Evolutionary conservation across 768 basidiomycete species (phyloP), one percentile per base, ranked within the genome.

Genomic region (Lactifluus hygrophoroides): DNA sequence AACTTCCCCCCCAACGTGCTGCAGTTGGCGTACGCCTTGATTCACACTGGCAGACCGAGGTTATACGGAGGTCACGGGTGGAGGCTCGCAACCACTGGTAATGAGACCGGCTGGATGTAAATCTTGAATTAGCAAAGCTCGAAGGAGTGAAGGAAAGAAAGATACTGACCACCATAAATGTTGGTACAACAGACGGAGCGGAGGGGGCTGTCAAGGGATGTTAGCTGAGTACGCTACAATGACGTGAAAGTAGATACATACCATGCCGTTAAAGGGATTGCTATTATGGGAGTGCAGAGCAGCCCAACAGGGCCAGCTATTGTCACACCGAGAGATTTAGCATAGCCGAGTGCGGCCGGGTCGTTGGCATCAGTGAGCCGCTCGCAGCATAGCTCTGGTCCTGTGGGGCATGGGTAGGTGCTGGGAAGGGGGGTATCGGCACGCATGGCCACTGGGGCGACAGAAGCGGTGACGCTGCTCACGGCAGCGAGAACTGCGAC

Each of bases 331-430:
- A n/a, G 2, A 8, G 8, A 0, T 2, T 0, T 1, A 21, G 6
- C 0, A 16, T 34, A 5, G 8, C 0, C 0, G 5, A 0, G 0
- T 11, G 3, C 10, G 1, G 0, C 0, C 16, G 45, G 30, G 45
- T 48, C 21, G 4, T 0, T 7, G 30, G 8, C 3, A 11, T n/a
- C 14, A 8, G 28, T 48, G 21, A 17, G 25, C 27, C 0, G 13
- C 0, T 35, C 8, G 52, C 53, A 59, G 25, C 53, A 59, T 25
- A 30, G 43, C 19, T 14, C 3, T 0, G 4, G 0, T 2, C 0
- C 0, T 2, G 13, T 7, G 37, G 23, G 5, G 53, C 58, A 59
- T 44, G 25, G 34, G 17, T 7, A 17, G n/a, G 13, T 21, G 52
- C 13, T 3, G 42, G 0, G 21, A 23, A 4, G 9, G 3, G 11